These are phyloP conservation scores for Leccinum angustisporum DNA, from an alignment of 1,284 basidiomycete species.

Conservation along the genomic window DNA sequence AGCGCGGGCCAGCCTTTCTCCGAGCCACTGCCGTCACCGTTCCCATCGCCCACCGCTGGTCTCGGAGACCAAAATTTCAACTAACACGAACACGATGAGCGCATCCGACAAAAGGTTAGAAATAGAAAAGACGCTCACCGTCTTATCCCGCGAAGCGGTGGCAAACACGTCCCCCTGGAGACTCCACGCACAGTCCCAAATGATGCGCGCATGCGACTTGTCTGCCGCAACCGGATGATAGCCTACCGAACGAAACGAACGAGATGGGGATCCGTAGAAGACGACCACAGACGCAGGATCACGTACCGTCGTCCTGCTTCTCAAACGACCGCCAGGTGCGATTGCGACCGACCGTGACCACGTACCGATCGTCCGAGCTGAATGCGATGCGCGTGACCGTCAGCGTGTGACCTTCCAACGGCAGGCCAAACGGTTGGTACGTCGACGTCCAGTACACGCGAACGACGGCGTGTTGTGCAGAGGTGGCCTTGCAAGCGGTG, in stretches of 20 bases:
- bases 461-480: constrained; percentile 85
- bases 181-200: constrained; percentile 94
- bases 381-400: constrained; percentile 92
- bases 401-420: constrained; percentile 81
- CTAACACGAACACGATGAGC: constrained; percentile 36
- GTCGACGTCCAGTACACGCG: constrained; percentile 76
- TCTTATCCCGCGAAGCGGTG: constrained; percentile 95
- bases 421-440: constrained; percentile 69
- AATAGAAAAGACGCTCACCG: constrained; percentile 44
- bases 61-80: constrained; percentile 68
- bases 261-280: neutral
- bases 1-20: constrained; percentile 45
- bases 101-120: neutral
- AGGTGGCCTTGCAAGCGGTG: constrained; percentile 88
- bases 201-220: constrained; percentile 89
- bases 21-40: neutral
- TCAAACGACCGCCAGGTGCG: constrained; percentile 89
- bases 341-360: constrained; percentile 90
- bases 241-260: constrained; percentile 37
- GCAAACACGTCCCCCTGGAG: constrained; percentile 75
- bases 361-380: constrained; percentile 75
- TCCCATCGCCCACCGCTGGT: constrained; percentile 25
- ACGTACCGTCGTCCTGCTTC: constrained; percentile 42
- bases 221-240: constrained; percentile 67
- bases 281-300: neutral